Conservation (phyloP, 306 rosid genomes). For the Pueraria montana region DNA sequence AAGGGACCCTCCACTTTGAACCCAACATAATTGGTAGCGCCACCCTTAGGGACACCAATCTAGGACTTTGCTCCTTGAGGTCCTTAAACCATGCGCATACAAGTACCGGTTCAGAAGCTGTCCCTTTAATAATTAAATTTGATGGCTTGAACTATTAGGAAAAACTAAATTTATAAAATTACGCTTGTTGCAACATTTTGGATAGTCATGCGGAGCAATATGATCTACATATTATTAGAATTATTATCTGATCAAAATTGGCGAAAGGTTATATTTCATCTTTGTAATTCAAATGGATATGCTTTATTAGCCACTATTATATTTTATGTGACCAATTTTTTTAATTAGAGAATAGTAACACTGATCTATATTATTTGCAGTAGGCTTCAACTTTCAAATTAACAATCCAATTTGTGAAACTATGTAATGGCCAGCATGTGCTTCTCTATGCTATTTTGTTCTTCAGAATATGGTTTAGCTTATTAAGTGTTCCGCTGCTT, state of each 20-base stretch:
- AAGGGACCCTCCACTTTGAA: no score
- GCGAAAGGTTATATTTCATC: background rate
- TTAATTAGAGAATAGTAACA: background rate
- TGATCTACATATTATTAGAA: background rate
- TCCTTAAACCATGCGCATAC: no score
- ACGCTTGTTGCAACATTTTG: background rate
- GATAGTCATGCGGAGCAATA: background rate
- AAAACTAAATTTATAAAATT: background rate
- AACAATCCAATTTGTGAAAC: background rate
- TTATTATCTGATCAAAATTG: background rate
- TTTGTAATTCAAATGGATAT: background rate
- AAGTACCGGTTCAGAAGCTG: background rate
- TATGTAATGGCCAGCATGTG: background rate
- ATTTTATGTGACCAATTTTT: background rate
- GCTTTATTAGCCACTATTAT: background rate
- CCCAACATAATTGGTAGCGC: no score
- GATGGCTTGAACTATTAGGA: background rate
- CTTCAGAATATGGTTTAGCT: background rate
- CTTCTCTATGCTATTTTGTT: background rate
- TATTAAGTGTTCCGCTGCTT: background rate
- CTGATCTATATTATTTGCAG: background rate
- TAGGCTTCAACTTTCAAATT: background rate
- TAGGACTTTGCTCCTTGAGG: no score
- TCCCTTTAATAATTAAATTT: background rate
- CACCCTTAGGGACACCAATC: no score